Percentiles rank a stretch among this genome's conserved stretches.
These are phyloP conservation scores for Camptophora hylomeconis DNA, from an alignment of 2,329 filamentous ascomycete genomes.

Conservation along the genomic window DNA sequence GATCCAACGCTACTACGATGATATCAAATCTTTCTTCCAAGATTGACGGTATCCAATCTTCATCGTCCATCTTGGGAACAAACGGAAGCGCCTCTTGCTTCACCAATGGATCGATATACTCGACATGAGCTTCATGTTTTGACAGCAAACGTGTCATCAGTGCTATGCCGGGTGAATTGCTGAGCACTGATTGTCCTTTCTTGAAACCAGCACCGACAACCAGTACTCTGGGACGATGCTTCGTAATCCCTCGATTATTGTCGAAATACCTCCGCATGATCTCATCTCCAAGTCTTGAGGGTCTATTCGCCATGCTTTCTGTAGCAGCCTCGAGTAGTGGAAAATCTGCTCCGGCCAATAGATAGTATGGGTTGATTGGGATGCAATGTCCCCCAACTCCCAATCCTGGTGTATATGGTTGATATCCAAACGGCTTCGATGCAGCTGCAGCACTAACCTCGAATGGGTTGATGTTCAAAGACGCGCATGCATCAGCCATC, in stretches of 20 bases:
- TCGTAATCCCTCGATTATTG: background rate
- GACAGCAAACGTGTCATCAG: no score
- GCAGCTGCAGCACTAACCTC: constrained; percentile 11
- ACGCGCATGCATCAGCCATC: constrained; percentile 10
- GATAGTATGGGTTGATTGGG: constrained; percentile 12
- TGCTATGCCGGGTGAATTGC: constrained; percentile 10
- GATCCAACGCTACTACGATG: no score
- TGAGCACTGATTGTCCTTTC: constrained; percentile 11
- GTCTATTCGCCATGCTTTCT: constrained; percentile 8
- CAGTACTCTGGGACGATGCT: constrained; percentile 7
- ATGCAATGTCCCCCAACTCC: constrained; percentile 14
- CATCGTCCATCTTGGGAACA: no score
- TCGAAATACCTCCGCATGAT: no score
- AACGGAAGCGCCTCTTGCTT: no score
- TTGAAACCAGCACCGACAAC: constrained; percentile 12
- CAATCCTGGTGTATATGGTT: constrained; percentile 10
- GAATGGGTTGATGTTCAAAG: constrained; percentile 9
- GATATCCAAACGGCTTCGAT: constrained; percentile 13
- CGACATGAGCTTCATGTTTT: no score
- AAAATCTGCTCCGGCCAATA: no score
- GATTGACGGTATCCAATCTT: no score
- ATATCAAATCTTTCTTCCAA: no score
- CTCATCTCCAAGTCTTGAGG: background rate
- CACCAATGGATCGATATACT: no score
- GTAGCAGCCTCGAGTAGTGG: constrained; percentile 9